Base-by-base conservation (phyloP, 495 filamentous ascomycete genomes). In the Daldinia loculata region DNA sequence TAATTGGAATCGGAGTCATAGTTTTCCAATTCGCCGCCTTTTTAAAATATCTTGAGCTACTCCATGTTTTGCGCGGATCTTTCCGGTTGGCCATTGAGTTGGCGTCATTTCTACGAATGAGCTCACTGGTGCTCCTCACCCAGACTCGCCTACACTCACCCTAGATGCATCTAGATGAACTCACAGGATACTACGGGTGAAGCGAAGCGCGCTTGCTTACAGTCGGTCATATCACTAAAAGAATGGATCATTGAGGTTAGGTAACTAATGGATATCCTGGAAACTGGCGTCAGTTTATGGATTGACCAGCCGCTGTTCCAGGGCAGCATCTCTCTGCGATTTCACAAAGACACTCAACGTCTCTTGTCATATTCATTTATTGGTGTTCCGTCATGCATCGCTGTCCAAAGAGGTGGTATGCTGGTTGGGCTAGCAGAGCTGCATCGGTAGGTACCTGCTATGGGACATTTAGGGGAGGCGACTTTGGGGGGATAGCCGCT, bases 341-440 rank as follows among this genome's bases (percentile, higher is more conserved):
- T 55, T 64, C 45, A 19, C 29, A 56, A 15, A 70, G 24, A 17
- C 51, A 75, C 24, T 61, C 63, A 2, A 56, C 71, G 15, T 70
- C 75, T 1, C 61, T 75, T n/a, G 43, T 77, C 6, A 26, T 75
- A 32, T 70, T 75, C 22, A 27, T 71, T 9, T 68, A 77, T 52
- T 75, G 72, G 72, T 77, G 75, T 61, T 58, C 48, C 36, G 51
- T 77, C 24, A 75, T 74, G 75, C 60, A 70, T 45, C 56, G 66
- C 30, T 52, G 72, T 26, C 72, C 72, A 12, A 68, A 32, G 34
- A 56, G 67, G 11, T 73, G 75, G 72, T 75, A 70, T 36, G 56
- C 64, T 22, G 63, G 67, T 2, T 75, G 73, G 75, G 63, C 70
- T 27, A 60, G 56, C 34, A 58, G 67, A 8, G 61, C 71, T 34